Base-by-base conservation (phyloP, 1,284 basidiomycete genomes). In the Marasmius oreades region DNA sequence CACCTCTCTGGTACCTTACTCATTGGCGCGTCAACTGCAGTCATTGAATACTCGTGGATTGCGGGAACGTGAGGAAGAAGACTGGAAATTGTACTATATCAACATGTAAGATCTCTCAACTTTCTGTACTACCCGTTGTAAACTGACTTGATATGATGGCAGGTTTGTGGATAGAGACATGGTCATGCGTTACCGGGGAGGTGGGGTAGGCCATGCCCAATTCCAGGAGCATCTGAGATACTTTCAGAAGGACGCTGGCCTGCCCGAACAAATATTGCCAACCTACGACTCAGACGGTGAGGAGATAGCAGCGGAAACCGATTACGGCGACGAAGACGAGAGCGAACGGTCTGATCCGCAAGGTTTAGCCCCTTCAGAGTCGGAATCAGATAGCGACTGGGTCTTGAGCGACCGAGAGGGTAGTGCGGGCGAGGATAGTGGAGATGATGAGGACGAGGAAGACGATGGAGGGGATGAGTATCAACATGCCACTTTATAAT, bases 141-240 rank as follows among this genome's bases (percentile, higher is more conserved):
- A 5, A 53, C 57, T 51, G 56, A 50, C 16, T 56, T 60, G n/a
- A 31, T 57, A 54, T 42, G 59, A 62, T n/a, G n/a, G n/a, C 36
- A 55, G 60, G 52, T 51, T 58, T 43, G 55, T 59, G 59, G 28
- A n/a, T n/a, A n/a, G n/a, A n/a, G n/a, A n/a, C n/a, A n/a, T n/a
- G n/a, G n/a, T n/a, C n/a, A n/a, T n/a, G 59, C n/a, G n/a, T 3
- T 62, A 44, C 36, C 50, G 44, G 28, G 58, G 46, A 11, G 51
- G 53, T 20, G 48, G 28, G n/a, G 22, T 58, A n/a, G 53, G 47
- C 14, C 57, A 58, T 34, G 44, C 43, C 22, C 24, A 33, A 42
- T 42, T 44, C 14, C 16, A 34, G 7, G 23, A 51, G 5, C 34
- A 33, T 26, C 16, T 48, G 16, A 3, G 36, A 45, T 20, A 52